phyloP scores from a whole-genome alignment of 78 protist genomes.

The Trichosphaerium sp. region DNA sequence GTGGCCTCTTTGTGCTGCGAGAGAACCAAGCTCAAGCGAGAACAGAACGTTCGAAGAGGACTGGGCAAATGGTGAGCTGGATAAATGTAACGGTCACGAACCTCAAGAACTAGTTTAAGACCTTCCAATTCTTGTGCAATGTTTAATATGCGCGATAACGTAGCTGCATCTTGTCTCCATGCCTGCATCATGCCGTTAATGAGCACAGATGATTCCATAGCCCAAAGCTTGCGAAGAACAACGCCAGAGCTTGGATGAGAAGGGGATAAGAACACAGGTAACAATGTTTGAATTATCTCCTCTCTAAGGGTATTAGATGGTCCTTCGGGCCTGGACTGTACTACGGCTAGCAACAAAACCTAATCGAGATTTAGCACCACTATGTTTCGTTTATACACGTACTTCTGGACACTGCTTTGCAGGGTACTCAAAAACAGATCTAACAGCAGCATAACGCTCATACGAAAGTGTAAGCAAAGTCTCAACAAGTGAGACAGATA shows the following conservation, averaged over 20 bases:
- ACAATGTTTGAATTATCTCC: slow-evolving; percentile 14
- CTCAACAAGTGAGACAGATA: slow-evolving; percentile 42
- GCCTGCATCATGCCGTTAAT: slow-evolving; percentile 47
- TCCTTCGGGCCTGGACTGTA: slow-evolving; percentile 1
- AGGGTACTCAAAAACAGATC: slow-evolving; percentile 36
- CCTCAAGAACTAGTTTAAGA: background rate
- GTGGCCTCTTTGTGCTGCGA: slow-evolving; percentile 66
- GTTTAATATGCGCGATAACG: slow-evolving; percentile 55
- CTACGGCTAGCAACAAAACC: background rate
- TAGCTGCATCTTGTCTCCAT: slow-evolving; percentile 18
- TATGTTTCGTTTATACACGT: too few relatives aligned
- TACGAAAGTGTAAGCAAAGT: slow-evolving; percentile 24
- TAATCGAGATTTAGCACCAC: background rate
- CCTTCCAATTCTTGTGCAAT: slow-evolving; percentile 52
- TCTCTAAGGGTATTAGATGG: slow-evolving; percentile 10
- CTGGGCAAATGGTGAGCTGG: too few relatives aligned
- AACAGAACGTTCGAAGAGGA: slow-evolving; percentile 15
- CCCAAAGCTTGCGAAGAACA: slow-evolving; percentile 31
- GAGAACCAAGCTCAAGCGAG: slow-evolving; percentile 64
- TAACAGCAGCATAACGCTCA: slow-evolving; percentile 12
- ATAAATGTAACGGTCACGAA: background rate
- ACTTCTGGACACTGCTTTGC: slow-evolving; percentile 48
- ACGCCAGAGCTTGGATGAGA: slow-evolving; percentile 14
- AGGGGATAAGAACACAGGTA: slow-evolving; percentile 17
- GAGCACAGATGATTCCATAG: slow-evolving; percentile 28